Evolutionary conservation across 2,329 filamentous ascomycete genomes (phyloP), one percentile per base, ranked within the genome.

Genomic region (Penicillium sp.): DNA sequence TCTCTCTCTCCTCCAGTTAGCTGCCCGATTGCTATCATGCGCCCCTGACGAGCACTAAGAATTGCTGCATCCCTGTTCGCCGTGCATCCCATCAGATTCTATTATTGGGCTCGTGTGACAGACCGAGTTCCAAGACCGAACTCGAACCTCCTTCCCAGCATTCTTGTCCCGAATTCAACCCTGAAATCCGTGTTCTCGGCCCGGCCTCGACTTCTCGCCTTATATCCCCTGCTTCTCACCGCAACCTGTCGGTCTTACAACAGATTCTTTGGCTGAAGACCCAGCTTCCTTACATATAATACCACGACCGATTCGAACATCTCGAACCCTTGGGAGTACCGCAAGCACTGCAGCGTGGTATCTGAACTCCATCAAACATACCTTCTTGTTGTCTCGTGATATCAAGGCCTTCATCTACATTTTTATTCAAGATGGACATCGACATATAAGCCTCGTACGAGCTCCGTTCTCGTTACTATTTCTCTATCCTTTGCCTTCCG

Each of bases 341-440:
- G 44, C 45, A 21, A 60, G 46, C 55, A 35, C 48, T 59, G 47
- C 35, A 30, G 56, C 60, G 23, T 55, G 38, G 46, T 62, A 60
- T 56, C 59, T 51, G 54, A 59, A 48, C 59, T 53, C 56, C 58
- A 49, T 57, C 53, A 56, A 45, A 53, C 49, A 55, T 50, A 41
- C 44, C 41, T 49, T 64, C 56, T 46, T 64, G 55, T 60, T 65
- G 19, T 51, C 57, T 52, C 64, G 48, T 62, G 53, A 62, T 61
- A 55, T 67, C 64, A 61, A 58, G 64, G 65, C 69, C 59, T 69
- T 57, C 58, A 69, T 61, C 60, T 62, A 53, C 44, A 47, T 35
- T 58, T 56, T 61, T 65, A 60, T 54, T 68, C 69, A 71, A 64
- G 26, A 76, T 76, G 74, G 68, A 71, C 67, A 66, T 75, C 70